Base-by-base conservation (phyloP, 2,329 filamentous ascomycete genomes). In the Penicillium aurantiogriseum region DNA sequence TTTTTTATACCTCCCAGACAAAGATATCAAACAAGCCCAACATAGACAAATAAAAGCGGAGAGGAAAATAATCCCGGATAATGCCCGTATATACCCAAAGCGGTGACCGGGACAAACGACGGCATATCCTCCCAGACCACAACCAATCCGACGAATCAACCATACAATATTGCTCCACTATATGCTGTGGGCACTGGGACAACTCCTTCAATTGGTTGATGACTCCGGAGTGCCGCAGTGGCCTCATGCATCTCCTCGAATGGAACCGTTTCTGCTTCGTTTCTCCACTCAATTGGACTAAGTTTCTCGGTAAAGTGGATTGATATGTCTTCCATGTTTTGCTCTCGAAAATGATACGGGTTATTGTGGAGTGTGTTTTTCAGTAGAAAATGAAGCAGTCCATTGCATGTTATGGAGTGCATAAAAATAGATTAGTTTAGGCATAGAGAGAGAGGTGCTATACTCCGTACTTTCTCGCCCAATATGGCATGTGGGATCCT, bases 101-200 rank as follows among this genome's bases (percentile, higher is more conserved):
- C 44, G 51, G 51, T 54, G 51, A 49, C 51, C 44, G 51, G 51
- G 44, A 52, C 36, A 15, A 50, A 40, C 42, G 15, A 31, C 25
- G 36, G 25, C 27, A 21, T 17, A 29, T 23, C 39, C n/a, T 31
- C 36, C 27, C 23, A 42, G 27, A 17, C 13, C 9, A 13, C 25
- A 19, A 51, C 49, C 15, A 52, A 52, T 45, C 39, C 36, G 4
- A 43, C 9, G 17, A 39, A 31, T 42, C 48, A 39, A 39, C 35
- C 50, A 42, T 27, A 5, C 23, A 44, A 8, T 5, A 27, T n/a
- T 29, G 8, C 51, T 40, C 35, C 44, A 39, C 44, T 46, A 23
- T 46, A 17, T 31, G 27, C 19, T n/a, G 35, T 48, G 45, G 36
- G 21, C 21, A 36, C 52, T 36, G 6, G 11, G 25, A 21, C 19